These are phyloP conservation scores for Coemansia guatemalensis DNA, from an alignment of 192 early-diverging fungal genomes.

Conservation along the genomic window DNA sequence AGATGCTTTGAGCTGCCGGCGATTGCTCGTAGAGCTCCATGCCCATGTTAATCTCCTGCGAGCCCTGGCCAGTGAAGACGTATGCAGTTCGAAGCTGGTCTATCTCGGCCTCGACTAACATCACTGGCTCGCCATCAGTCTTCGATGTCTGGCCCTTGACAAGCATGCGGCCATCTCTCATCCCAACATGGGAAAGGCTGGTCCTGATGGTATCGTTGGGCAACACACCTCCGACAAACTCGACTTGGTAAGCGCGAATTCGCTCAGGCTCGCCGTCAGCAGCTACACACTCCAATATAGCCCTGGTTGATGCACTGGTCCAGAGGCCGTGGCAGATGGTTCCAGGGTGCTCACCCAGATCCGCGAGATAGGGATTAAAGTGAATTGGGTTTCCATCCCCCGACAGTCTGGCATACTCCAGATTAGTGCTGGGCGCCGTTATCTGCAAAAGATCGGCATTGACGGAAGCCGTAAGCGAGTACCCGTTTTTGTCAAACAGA, in stretches of 20 bases:
- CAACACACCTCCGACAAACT: too few relatives aligned
- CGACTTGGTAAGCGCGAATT: constrained; percentile 73
- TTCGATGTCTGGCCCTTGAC: constrained; percentile 86
- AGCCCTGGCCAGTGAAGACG: constrained; percentile 93
- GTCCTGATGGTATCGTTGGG: too few relatives aligned
- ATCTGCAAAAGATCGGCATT: not conserved
- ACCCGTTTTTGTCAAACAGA: constrained; percentile 75
- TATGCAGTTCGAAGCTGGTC: constrained; percentile 85
- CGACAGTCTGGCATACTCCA: constrained; percentile 73
- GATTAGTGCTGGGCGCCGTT: constrained; percentile 69
- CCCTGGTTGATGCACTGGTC: constrained; percentile 85
- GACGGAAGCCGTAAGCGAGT: constrained; percentile 1
- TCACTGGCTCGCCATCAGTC: constrained; percentile 64
- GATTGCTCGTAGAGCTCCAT: constrained; percentile 86
- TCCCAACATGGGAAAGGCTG: too few relatives aligned
- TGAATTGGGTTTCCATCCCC: constrained; percentile 92
- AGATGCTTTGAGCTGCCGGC: constrained; percentile 75
- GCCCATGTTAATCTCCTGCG: constrained; percentile 93
- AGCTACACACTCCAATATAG: constrained; percentile 86
- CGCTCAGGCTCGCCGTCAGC: constrained; percentile 84
- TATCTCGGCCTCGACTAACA: constrained; percentile 81
- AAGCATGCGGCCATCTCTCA: constrained; percentile 80
- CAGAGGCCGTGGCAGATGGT: constrained; percentile 95
- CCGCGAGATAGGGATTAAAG: constrained; percentile 89
- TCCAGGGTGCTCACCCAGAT: constrained; percentile 76